A percentile compares a stretch with the other conserved stretches of the same genome.
These are phyloP conservation scores for Trichosanthes truncata DNA, from an alignment of 306 rosid genomes.

Conservation along the genomic window DNA sequence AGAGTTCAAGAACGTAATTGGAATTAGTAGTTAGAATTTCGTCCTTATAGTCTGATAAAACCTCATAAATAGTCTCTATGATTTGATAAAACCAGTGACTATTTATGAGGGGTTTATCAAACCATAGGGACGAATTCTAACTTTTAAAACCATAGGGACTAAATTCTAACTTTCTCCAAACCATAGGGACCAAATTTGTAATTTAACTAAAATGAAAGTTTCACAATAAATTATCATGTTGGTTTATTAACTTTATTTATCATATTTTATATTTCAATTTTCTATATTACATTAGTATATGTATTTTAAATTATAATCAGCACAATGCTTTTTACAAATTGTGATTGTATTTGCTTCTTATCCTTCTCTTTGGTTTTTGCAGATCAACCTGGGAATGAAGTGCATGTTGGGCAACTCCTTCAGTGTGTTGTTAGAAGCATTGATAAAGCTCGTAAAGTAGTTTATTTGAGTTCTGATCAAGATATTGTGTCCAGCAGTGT, in stretches of 20 bases:
- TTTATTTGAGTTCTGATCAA: conserved; percentile 56
- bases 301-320: background rate
- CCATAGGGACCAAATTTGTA: no score
- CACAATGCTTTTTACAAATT: background rate
- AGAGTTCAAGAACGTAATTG: no score
- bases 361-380: conserved; percentile 14
- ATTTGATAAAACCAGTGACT: no score
- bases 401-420: conserved; percentile 58
- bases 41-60: no score
- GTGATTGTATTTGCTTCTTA: background rate
- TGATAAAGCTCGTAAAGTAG: conserved; percentile 72
- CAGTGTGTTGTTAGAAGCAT: conserved; percentile 69
- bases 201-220: background rate
- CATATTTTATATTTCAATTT: background rate
- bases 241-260: background rate
- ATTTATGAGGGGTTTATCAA: no score
- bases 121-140: no score
- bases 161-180: no score
- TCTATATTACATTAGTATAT: background rate
- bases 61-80: no score
- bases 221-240: background rate
- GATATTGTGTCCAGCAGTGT: conserved; percentile 61
- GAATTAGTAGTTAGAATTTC: no score
- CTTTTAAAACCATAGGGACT: no score
- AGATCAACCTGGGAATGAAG: conserved; percentile 29